Evolutionary conservation across 2,329 filamentous ascomycete species (phyloP).

Genomic region (Trichoderma cornu-damae): DNA sequence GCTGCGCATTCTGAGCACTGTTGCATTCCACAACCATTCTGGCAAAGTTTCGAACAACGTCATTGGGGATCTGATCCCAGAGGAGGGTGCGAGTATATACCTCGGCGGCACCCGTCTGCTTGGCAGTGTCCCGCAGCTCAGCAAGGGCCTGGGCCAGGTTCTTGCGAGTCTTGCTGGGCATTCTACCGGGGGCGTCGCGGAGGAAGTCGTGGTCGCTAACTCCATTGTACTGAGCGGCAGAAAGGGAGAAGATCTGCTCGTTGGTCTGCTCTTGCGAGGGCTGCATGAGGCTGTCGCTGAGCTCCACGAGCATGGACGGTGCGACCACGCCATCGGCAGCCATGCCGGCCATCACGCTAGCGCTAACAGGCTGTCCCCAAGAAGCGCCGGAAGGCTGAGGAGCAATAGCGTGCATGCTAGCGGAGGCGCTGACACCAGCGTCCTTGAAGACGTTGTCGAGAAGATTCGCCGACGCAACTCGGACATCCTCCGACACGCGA

Average conservation of each 20-base stretch:
- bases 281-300: slow-evolving; percentile 64
- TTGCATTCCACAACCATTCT: slow-evolving; percentile 80
- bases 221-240: slow-evolving; percentile 81
- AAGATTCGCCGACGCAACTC: slow-evolving; percentile 69
- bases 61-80: slow-evolving; percentile 88
- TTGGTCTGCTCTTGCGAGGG: slow-evolving; percentile 80
- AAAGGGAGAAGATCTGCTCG: slow-evolving; percentile 82
- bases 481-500: slow-evolving; percentile 73
- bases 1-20: slow-evolving; percentile 41
- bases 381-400: slow-evolving; percentile 49
- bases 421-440: slow-evolving; percentile 54
- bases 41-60: slow-evolving; percentile 88
- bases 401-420: slow-evolving; percentile 42
- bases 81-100: slow-evolving; percentile 89
- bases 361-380: slow-evolving; percentile 41
- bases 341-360: slow-evolving; percentile 43
- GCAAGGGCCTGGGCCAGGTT: slow-evolving; percentile 77
- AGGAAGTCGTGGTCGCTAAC: slow-evolving; percentile 64
- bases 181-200: slow-evolving; percentile 49
- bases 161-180: slow-evolving; percentile 59
- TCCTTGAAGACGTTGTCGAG: slow-evolving; percentile 80
- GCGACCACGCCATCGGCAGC: slow-evolving; percentile 35
- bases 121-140: slow-evolving; percentile 66
- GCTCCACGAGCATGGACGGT: slow-evolving; percentile 58
- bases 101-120: slow-evolving; percentile 68